phyloP scores from a whole-genome alignment of 495 filamentous ascomycete genomes.

The Chlorociboria aeruginascens region DNA sequence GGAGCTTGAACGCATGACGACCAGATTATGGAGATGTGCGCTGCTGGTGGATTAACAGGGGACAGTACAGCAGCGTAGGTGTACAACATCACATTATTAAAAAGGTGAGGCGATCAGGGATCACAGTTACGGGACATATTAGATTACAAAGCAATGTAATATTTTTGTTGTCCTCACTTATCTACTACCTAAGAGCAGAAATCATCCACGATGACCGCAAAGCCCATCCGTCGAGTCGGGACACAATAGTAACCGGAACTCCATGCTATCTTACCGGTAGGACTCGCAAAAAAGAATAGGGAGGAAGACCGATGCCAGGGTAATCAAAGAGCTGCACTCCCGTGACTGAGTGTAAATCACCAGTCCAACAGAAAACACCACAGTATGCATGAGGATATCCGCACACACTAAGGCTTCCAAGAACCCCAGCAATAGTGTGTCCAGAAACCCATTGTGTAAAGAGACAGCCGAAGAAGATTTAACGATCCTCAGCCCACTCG shows the following conservation, averaged over 20 bases:
- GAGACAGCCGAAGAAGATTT: conserved; percentile 4
- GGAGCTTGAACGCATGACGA: too few species aligned
- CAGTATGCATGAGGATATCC: conserved; percentile 1
- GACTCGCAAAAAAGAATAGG: neutral
- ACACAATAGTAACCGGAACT: conserved; percentile 6
- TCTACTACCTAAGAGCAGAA: conserved; percentile 6
- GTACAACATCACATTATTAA: too few species aligned
- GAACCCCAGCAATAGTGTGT: too few species aligned
- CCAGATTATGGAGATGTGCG: too few species aligned
- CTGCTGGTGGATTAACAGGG: too few species aligned
- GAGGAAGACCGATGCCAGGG: neutral
- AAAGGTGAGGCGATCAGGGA: too few species aligned
- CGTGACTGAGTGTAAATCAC: neutral
- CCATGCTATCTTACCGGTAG: conserved; percentile 1
- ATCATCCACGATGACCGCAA: neutral
- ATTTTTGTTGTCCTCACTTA: conserved; percentile 1
- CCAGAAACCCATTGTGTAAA: too few species aligned
- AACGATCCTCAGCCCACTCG: conserved; percentile 71
- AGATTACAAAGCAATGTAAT: too few species aligned
- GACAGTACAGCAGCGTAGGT: too few species aligned
- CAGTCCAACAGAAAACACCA: neutral
- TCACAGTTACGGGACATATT: too few species aligned
- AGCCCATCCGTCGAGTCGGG: neutral
- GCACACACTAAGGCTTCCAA: neutral
- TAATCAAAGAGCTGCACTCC: neutral